Evolutionary conservation across 306 rosid species (phyloP), one percentile per base, ranked within the genome.

Genomic region (Glycine latifolia): DNA sequence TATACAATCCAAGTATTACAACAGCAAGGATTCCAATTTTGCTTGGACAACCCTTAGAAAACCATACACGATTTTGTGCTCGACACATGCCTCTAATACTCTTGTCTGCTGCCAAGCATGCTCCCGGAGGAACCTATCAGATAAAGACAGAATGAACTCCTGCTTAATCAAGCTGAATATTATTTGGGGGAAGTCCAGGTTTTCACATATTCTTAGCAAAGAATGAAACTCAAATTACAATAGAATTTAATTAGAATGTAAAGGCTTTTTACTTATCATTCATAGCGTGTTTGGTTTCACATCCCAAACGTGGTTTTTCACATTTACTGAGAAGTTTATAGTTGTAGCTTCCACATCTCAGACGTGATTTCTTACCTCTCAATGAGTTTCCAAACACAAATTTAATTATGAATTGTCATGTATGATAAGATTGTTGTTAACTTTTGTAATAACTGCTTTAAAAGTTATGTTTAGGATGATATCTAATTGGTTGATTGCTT

Each of bases 31-130:
- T 31, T 35, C 97, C 98, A 10, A 94, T 48, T 66, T 37, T 92
- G 88, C 87, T 91, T 2, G 95, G 97, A 50, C 97, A 94, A 14
- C 98, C 98, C 50, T 89, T 52, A 0, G 90, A 83, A 79, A 87
- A 94, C 94, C 92, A 92, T 11, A 90, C 85, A 1, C 95, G 82
- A 0, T 80, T 41, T 35, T 86, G 65, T 16, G 8, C 86, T 0
- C 83, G 65, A 46, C 97, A 92, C 7, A 46, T 8, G 0, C 77
- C 67, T 81, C 86, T 50, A 17, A 88, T 31, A 6, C 3, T 74
- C 81, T 79, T 87, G 1, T 56, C 77, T 26, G 80, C 65, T 2
- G 67, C 88, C 86, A 91, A 82, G 79, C 98, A 91, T 43, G 97
- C 98, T 54, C 97, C 95, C 0, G 92, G 90, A 9, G 53, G 76